Evolutionary conservation across 2,329 filamentous ascomycete genomes (phyloP).

Genomic region (Diaporthe sp.): DNA sequence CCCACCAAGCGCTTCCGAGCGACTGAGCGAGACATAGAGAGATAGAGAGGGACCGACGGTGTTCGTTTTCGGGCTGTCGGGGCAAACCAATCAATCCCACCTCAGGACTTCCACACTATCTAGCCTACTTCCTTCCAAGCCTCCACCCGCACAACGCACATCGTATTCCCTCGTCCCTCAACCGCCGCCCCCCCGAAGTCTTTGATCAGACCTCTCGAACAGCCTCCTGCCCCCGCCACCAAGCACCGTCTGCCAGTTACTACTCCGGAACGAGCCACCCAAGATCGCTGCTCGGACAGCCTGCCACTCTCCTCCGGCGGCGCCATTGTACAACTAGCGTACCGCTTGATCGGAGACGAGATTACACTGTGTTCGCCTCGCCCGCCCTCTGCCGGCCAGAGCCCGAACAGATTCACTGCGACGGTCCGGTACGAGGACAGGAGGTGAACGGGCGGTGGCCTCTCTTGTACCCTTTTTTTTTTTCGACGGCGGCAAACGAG

Average conservation of each 20-base stretch:
- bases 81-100: conserved; percentile 25
- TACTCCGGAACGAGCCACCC: too few relatives aligned
- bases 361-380: conserved; percentile 15
- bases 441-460: conserved; percentile 28
- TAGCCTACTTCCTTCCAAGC: conserved; percentile 11
- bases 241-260: conserved; percentile 1
- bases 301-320: not conserved
- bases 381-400: conserved; percentile 36
- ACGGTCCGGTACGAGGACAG: conserved; percentile 25
- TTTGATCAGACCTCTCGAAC: conserved; percentile 31
- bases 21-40: conserved; percentile 17
- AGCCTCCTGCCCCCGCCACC: conserved; percentile 3
- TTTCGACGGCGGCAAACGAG: conserved; percentile 7
- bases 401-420: conserved; percentile 3
- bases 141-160: not conserved
- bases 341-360: conserved; percentile 35
- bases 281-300: conserved; percentile 30
- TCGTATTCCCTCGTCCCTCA: not conserved
- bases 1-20: conserved; percentile 32
- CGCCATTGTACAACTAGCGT: conserved; percentile 13
- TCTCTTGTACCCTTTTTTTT: not conserved
- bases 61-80: conserved; percentile 29
- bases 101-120: conserved; percentile 3
- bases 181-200: conserved; percentile 14
- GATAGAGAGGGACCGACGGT: not conserved